Base-by-base conservation (phyloP, 2,329 filamentous ascomycete species). In the Neofusicoccum sp. region DNA sequence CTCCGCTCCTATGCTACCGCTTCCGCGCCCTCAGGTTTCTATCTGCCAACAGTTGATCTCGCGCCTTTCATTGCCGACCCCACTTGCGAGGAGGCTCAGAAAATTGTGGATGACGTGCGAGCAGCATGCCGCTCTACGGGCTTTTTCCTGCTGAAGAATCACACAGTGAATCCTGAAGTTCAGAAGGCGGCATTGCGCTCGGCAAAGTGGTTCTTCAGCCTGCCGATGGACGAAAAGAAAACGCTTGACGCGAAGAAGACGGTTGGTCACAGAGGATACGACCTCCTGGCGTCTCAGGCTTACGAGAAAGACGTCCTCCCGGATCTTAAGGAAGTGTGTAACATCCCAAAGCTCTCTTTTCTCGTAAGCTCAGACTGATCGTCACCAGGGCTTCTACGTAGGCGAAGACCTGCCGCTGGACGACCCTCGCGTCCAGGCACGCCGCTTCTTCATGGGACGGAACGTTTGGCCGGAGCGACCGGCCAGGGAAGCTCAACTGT, bases 261-360 rank as follows among this genome's bases (percentile, higher is more conserved):
- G 71, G 73, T 64, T 74, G 77, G 69, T 59, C 68, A 83, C 66
- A 75, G 83, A 52, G 83, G 83, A 22, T 85, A 84, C 66, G 83
- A 85, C 66, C 72, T 80, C 47, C 71, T 83, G 74, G 77, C 5
- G 77, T 11, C 76, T 2, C 81, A 84, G 65, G 78, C 76, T 2
- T 70, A 82, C 66, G 43, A 45, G 14, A 73, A 76, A 11, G 78
- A 74, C 12, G 73, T 76, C 4, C 72, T 76, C 33, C 81, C 81
- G 4, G 82, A 83, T 64, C 74, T 82, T 34, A 84, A 83, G 67
- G 81, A 81, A 65, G 74, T 73, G 64, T 11, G 62, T 62, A 62
- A 12, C 31, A 14, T 22, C 22, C 22, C 22, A 22, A 22, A 22
- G 22, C 22, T 22, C 22, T 22, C 22, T 22, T 22, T 22, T 22